Percentiles rank a stretch among this genome's conserved stretches.
Evolutionary conservation across 2,329 filamentous ascomycete genomes (phyloP).

Genomic region (Fusarium coffeatum): DNA sequence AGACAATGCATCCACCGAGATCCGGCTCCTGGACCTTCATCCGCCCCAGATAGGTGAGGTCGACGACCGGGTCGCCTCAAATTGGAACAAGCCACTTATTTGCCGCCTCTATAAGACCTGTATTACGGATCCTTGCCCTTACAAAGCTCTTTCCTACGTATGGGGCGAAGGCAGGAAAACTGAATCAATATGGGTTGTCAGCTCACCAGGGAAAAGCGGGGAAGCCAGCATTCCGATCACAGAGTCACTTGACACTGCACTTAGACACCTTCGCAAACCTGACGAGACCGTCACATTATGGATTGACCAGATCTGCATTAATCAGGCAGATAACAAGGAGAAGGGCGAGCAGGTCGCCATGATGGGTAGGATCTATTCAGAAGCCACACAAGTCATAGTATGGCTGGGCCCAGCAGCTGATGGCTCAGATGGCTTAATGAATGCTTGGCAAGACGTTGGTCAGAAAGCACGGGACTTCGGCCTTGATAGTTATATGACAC

Average conservation of each 20-base stretch:
- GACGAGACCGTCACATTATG: background rate
- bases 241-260: background rate
- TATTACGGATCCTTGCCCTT: rapidly evolving
- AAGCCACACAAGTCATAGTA: background rate
- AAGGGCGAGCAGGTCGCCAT: background rate
- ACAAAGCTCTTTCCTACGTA: background rate
- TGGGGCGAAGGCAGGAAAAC: background rate
- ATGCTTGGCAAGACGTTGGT: background rate
- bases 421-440: background rate
- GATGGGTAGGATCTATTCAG: background rate
- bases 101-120: background rate
- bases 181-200: background rate
- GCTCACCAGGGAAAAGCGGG: background rate
- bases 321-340: background rate
- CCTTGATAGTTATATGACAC: background rate
- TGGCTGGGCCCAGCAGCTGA: slow-evolving; percentile 1
- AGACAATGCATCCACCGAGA: background rate
- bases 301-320: background rate
- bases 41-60: rapidly evolving
- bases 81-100: rapidly evolving
- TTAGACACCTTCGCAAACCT: background rate
- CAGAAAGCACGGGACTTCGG: background rate
- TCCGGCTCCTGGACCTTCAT: background rate
- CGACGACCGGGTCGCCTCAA: rapidly evolving
- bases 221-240: background rate